Conservation (phyloP, 2,329 filamentous ascomycete genomes). For the Penicillium griseofulvum region DNA sequence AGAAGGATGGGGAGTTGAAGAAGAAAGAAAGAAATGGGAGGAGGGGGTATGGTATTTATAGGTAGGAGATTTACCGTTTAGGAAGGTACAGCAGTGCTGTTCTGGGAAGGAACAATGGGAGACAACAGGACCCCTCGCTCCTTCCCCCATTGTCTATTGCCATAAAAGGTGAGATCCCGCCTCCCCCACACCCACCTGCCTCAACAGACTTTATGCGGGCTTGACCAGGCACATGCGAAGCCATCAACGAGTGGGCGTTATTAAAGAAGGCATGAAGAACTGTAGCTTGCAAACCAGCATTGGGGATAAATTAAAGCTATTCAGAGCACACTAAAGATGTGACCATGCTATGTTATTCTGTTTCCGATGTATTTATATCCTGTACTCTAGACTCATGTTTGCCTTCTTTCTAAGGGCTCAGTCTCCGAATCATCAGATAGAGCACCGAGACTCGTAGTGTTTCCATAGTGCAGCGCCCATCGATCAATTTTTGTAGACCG, state of each 20-base stretch:
- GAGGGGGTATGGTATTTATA: neutral
- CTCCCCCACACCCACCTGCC: too few relatives aligned
- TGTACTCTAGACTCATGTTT: neutral
- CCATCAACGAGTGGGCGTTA: neutral
- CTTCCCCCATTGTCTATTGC: neutral
- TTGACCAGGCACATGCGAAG: neutral
- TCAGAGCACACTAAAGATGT: neutral
- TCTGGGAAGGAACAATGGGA: neutral
- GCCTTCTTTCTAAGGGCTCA: neutral
- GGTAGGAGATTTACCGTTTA: neutral
- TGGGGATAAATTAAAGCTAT: neutral
- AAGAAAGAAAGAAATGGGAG: neutral
- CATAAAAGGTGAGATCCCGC: neutral
- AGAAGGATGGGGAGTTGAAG: neutral
- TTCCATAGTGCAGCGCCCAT: neutral
- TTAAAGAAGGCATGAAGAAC: neutral
- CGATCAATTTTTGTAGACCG: neutral
- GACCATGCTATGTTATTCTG: neutral
- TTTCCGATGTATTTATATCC: neutral
- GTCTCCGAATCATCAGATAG: neutral
- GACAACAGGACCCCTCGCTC: neutral
- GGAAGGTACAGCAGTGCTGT: neutral
- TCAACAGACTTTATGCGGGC: too few relatives aligned
- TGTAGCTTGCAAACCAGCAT: neutral
- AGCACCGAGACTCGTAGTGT: neutral